Evolutionary conservation across 768 basidiomycete species (phyloP).

Genomic region (Pleurotus platypus): DNA sequence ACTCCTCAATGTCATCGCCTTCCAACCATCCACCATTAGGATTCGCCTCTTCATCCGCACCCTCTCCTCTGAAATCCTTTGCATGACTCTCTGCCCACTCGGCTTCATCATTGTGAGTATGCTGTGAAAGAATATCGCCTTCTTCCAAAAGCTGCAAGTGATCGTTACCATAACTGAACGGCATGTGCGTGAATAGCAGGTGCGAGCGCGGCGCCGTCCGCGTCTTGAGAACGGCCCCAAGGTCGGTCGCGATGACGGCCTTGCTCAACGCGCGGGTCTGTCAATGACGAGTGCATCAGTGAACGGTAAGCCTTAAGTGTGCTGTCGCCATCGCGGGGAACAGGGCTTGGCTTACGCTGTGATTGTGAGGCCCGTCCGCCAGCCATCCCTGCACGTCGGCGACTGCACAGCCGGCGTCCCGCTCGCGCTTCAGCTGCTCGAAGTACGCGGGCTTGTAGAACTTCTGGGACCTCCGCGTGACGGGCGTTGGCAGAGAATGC

Average conservation of each 20-base stretch:
- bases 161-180: conserved; percentile 35
- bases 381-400: conserved; percentile 60
- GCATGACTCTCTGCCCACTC: neutral
- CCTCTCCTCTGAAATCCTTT: conserved; percentile 6
- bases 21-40: conserved; percentile 49
- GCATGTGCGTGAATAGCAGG: conserved; percentile 47
- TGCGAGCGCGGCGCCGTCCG: conserved; percentile 31
- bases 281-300: neutral
- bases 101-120: conserved; percentile 32
- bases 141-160: conserved; percentile 15
- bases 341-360: no score
- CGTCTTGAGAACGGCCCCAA: conserved; percentile 58
- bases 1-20: conserved; percentile 58
- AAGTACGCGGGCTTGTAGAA: conserved; percentile 88
- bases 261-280: conserved; percentile 26
- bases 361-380: conserved; percentile 18
- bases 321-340: no score
- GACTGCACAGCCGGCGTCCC: conserved; percentile 59
- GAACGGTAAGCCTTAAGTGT: no score
- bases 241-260: conserved; percentile 36
- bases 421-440: conserved; percentile 51
- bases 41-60: conserved; percentile 23
- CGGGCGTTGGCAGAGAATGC: conserved; percentile 86
- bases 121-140: conserved; percentile 24
- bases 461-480: conserved; percentile 74